phyloP scores from a whole-genome alignment of 352 stramenopile species.

The Plasmopara viticola region DNA sequence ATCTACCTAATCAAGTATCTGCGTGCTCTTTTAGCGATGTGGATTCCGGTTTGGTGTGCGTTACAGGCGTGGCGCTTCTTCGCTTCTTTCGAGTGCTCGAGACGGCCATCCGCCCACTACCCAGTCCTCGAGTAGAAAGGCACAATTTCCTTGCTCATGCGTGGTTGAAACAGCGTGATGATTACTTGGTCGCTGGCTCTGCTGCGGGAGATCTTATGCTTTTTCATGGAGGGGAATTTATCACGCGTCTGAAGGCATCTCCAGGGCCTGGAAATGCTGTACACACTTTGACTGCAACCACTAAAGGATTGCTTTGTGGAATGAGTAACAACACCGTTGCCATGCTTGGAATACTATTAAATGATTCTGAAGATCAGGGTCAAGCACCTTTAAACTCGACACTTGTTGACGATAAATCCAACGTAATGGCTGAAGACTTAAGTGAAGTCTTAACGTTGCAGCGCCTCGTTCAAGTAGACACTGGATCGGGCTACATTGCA shows the following conservation, averaged over 20 bases:
- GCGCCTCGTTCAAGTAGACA: conserved; percentile 56
- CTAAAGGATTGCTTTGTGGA: conserved; percentile 76
- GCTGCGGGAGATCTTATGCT: conserved; percentile 79
- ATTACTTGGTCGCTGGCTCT: conserved; percentile 85
- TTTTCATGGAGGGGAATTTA: conserved; percentile 76
- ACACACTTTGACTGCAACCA: conserved; percentile 51
- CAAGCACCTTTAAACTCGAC: conserved; percentile 21
- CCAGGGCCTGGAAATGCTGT: conserved; percentile 46
- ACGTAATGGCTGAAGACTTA: conserved; percentile 5
- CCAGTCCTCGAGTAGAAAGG: conserved; percentile 62
- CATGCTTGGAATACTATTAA: conserved; percentile 49
- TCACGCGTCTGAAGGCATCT: conserved; percentile 47
- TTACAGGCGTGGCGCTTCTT: conserved; percentile 72
- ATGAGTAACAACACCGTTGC: conserved; percentile 60
- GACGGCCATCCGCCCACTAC: conserved; percentile 78
- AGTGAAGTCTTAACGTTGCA: conserved; percentile 48
- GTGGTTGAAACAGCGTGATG: conserved; percentile 88
- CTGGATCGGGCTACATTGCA: conserved; percentile 29
- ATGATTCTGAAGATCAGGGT: conserved; percentile 21
- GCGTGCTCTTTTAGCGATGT: conserved; percentile 84
- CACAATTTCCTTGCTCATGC: conserved; percentile 76
- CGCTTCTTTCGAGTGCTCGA: conserved; percentile 90
- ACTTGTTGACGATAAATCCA: conserved; percentile 12
- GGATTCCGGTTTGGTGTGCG: conserved; percentile 83
- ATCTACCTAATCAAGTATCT: conserved; percentile 39